Percentiles rank a stretch among this genome's conserved stretches.
phyloP scores from a whole-genome alignment of 164 flowering plant genomes.

The Umbellularia californica region DNA sequence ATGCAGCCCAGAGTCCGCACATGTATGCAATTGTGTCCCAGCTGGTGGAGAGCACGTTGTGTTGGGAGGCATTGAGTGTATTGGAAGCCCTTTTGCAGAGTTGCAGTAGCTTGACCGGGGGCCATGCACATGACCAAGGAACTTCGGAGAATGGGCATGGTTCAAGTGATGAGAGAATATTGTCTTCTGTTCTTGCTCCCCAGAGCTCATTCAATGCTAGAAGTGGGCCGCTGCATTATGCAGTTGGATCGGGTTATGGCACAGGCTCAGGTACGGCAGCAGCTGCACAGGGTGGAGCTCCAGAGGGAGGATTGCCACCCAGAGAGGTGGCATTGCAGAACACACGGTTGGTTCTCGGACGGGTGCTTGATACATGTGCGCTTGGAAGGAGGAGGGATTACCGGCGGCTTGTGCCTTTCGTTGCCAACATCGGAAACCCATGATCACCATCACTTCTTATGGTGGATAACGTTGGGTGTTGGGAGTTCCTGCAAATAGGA shows the following conservation, averaged over 20 bases:
- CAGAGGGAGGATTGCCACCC: slow-evolving; percentile 49
- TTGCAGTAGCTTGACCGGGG: slow-evolving; percentile 70
- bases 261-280: slow-evolving; percentile 16
- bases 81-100: slow-evolving; percentile 95
- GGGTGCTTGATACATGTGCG: slow-evolving; percentile 78
- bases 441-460: slow-evolving; percentile 1
- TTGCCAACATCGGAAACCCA: slow-evolving; percentile 46
- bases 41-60: slow-evolving; percentile 90
- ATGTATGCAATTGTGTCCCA: slow-evolving; percentile 96
- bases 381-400: slow-evolving; percentile 91
- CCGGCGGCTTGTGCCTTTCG: slow-evolving; percentile 84
- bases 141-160: slow-evolving; percentile 60
- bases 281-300: slow-evolving; percentile 30
- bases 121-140: slow-evolving; percentile 51
- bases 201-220: slow-evolving; percentile 88
- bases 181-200: slow-evolving; percentile 39
- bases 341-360: slow-evolving; percentile 82
- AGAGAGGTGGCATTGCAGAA: slow-evolving; percentile 86
- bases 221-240: slow-evolving; percentile 78
- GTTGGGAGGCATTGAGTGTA: slow-evolving; percentile 95
- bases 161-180: slow-evolving; percentile 54
- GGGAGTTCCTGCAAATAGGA: too few relatives aligned
- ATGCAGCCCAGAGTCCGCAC: slow-evolving; percentile 94
- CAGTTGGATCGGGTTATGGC: slow-evolving; percentile 45
- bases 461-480: background rate